Evolutionary conservation across 306 rosid genomes (phyloP).

Genomic region (Pyrus communis): DNA sequence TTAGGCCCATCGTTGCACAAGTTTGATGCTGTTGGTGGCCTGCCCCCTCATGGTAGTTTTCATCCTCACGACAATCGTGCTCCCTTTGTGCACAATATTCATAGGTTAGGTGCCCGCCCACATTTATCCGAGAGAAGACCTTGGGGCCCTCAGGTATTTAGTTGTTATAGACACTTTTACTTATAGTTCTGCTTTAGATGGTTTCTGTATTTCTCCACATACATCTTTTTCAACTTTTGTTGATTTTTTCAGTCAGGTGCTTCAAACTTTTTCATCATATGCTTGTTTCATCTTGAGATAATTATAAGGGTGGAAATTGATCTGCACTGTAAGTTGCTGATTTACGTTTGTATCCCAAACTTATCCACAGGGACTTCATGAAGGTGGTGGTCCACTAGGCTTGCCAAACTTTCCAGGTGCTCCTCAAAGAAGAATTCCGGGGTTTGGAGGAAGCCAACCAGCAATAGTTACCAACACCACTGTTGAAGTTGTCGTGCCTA

Average conservation of each 20-base stretch:
- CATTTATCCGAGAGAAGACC: conserved; percentile 69
- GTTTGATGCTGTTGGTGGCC: conserved; percentile 42
- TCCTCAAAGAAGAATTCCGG: conserved; percentile 60
- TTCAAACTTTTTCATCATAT: not conserved
- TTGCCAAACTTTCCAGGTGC: conserved; percentile 63
- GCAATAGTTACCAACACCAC: conserved; percentile 79
- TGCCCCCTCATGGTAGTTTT: conserved; percentile 51
- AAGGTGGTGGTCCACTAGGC: conserved; percentile 65
- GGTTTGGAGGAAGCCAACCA: conserved; percentile 61
- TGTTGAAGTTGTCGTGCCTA: conserved; percentile 90
- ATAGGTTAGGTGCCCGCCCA: conserved; percentile 51
- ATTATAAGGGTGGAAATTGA: not conserved
- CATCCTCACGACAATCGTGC: conserved; percentile 59
- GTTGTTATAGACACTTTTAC: not conserved
- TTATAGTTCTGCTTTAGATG: conserved; percentile 6
- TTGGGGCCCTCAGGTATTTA: conserved; percentile 84
- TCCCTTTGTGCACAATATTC: conserved; percentile 51
- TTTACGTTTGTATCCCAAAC: conserved; percentile 4
- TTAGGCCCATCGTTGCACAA: conserved; percentile 62
- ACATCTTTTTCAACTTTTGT: not conserved
- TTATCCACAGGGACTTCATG: conserved; percentile 58
- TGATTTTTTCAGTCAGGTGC: not conserved
- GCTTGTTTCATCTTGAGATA: not conserved
- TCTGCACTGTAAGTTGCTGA: not conserved
- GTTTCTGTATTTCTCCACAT: not conserved